Base-by-base conservation (phyloP, 148 eudicot species). In the Tetragonia tetragonoides region DNA sequence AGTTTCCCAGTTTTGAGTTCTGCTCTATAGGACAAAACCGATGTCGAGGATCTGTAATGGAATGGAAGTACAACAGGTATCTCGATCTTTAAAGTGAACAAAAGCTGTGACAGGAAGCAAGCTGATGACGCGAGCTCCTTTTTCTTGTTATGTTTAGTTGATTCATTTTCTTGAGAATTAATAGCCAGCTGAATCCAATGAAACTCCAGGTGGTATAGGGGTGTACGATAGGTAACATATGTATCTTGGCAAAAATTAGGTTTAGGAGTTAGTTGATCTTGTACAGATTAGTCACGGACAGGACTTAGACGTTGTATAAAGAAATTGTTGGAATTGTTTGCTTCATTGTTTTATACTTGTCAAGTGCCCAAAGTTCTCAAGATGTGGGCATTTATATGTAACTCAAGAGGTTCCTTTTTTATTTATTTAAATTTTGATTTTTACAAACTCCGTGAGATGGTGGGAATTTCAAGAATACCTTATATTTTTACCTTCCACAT, bases 251-350 rank as follows among this genome's bases (percentile, higher is more conserved):
- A 46, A 68, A 42, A 10, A 34, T 57, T 23, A 71, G 57, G 44
- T 57, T 68, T 51, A 76, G 76, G 75, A 40, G 49, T 65, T 76
- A 76, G 80, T 81, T 60, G 38, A 42, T 41, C 57, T 59, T 81
- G 79, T 81, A 81, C 76, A 81, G 80, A 76, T 61, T 71, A 81
- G 77, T 76, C 72, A 54, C 34, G 34, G 34, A 28, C 28, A 41
- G 80, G 75, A 38, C 75, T 28, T 76, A 65, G 66, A 76, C 73
- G 40, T 76, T 64, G 51, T 81, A 79, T 81, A 81, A 76, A 75
- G 53, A 18, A 68, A 72, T 41, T 70, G 76, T 34, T 71, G 72
- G 66, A 70, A 51, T 51, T 81, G 76, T 49, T 51, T 56, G 79
- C 60, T 23, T 16, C 44, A 24, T 60, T 61, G 28, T 74, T 47